Percentiles rank a stretch among this genome's conserved stretches.
Conservation (phyloP, 2,329 filamentous ascomycete species). For the Trichoderma sp. region DNA sequence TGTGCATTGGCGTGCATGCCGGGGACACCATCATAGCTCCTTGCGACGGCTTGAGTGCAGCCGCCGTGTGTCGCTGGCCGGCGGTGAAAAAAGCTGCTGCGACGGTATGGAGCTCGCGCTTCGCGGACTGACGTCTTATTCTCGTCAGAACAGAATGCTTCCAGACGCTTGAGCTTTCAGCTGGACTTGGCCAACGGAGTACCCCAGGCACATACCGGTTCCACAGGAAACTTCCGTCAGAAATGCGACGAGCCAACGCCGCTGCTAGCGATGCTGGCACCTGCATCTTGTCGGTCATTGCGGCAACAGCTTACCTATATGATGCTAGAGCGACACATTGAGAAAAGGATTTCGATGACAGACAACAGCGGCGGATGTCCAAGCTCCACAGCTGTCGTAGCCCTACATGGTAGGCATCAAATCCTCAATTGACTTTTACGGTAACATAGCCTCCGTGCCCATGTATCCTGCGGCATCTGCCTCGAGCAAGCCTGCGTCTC, state of each 20-base stretch:
- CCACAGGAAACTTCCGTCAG: not conserved
- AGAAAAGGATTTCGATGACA: not conserved
- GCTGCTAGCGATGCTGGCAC: not conserved
- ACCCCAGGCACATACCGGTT: conserved; percentile 1
- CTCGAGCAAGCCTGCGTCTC: not conserved
- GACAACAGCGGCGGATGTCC: not conserved
- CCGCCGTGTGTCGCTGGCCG: conserved; percentile 7
- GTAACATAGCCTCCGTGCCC: not conserved
- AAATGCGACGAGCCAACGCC: not conserved
- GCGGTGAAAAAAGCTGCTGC: conserved; percentile 20
- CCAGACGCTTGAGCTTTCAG: conserved; percentile 20
- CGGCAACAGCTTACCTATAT: not conserved
- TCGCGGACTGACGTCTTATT: conserved; percentile 19
- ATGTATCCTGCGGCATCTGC: not conserved
- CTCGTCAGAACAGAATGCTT: conserved; percentile 22
- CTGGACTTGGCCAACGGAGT: conserved; percentile 21
- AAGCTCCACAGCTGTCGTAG: conserved; percentile 8
- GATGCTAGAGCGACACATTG: not conserved
- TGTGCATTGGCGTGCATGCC: conserved; percentile 24
- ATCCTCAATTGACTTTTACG: conserved; percentile 2
- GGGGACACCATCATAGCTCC: conserved; percentile 10
- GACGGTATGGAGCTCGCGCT: conserved; percentile 7
- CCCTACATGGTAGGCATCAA: not conserved
- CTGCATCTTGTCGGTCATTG: not conserved
- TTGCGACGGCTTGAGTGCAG: conserved; percentile 18